Evolutionary conservation across 2,329 filamentous ascomycete species (phyloP).

Genomic region (Fusarium veterinarium): DNA sequence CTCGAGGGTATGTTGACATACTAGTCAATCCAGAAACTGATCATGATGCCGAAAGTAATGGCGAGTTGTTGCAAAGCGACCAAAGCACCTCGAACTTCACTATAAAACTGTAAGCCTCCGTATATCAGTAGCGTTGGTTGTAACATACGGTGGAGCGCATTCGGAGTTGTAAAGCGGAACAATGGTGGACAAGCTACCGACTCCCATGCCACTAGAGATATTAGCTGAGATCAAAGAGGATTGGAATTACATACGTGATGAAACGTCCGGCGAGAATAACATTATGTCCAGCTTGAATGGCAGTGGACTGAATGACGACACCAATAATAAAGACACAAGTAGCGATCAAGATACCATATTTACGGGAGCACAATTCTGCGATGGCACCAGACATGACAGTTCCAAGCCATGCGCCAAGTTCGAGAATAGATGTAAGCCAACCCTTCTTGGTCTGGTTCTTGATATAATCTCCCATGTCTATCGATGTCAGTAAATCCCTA

Average conservation of each 20-base stretch:
- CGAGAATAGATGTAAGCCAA: slow-evolving; percentile 75
- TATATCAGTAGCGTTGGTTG: rapidly evolving
- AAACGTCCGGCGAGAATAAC: slow-evolving; percentile 78
- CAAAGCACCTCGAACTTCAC: slow-evolving; percentile 56
- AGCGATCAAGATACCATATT: slow-evolving; percentile 75
- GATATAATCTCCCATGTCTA: slow-evolving; percentile 67
- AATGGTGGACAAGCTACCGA: slow-evolving; percentile 76
- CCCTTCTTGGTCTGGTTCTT: slow-evolving; percentile 66
- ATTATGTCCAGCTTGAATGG: slow-evolving; percentile 65
- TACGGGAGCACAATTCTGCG: slow-evolving; percentile 76
- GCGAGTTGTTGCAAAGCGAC: slow-evolving; percentile 63
- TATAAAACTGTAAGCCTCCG: background rate
- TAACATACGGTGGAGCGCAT: slow-evolving; percentile 55
- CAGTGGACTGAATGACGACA: slow-evolving; percentile 74
- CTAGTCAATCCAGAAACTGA: slow-evolving; percentile 68
- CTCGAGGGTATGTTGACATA: too few relatives aligned
- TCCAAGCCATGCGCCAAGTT: slow-evolving; percentile 82
- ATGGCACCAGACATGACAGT: slow-evolving; percentile 76
- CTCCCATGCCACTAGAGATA: slow-evolving; percentile 67
- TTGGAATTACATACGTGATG: slow-evolving; percentile 61
- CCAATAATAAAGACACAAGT: slow-evolving; percentile 76
- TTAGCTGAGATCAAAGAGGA: background rate
- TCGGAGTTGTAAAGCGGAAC: slow-evolving; percentile 66
- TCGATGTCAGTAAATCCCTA: background rate
- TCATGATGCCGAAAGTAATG: slow-evolving; percentile 72